Evolutionary conservation across 2,329 filamentous ascomycete genomes (phyloP), one percentile per base, ranked within the genome.

Genomic region (Lachnellula hyalina): DNA sequence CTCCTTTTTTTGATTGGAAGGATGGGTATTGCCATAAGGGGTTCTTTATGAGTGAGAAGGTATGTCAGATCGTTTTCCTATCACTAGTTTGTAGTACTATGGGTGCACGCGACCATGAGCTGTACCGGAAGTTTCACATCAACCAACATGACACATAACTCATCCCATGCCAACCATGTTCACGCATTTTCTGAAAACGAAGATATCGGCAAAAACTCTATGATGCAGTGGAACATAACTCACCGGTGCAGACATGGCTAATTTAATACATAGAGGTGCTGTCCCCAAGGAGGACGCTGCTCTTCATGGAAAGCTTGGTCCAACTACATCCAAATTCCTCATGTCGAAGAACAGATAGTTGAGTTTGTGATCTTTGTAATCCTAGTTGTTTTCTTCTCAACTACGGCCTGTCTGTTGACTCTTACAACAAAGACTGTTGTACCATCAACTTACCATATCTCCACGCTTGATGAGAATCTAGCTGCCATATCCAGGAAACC

Each of bases 391-490:
- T 52, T 78, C 2, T 80, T 97, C 28, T 80, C 94, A 3, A 73
- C 83, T 56, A 68, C 85, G 5, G 85, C 92, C 2, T 97, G 92
- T 67, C 75, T 87, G 49, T 74, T 97, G 55, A 95, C 93, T 0
- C 74, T 97, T 45, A 85, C 84, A 32, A 96, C 94, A n/a, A 96
- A 95, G 73, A 97, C 93, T 0, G 86, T 94, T 6, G 90, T 97
- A 1, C 92, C 93, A 0, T 96, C 92, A 1, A 86, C 90, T 1
- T 87, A 96, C 62, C 89, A 87, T 0, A 81, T 97, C 56, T 83
- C 89, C 0, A 97, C 93, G 0, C 77, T 97, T 17, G 94, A 97
- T 70, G 94, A 97, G 71, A 95, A 99, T 63, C 78, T 99, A 1
- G 92, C 82, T 1, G 92, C 92, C 8, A 79, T 84, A 38, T 67